phyloP scores from a whole-genome alignment of 176 grass and related monocot species.

The Tillandsia leiboldiana region DNA sequence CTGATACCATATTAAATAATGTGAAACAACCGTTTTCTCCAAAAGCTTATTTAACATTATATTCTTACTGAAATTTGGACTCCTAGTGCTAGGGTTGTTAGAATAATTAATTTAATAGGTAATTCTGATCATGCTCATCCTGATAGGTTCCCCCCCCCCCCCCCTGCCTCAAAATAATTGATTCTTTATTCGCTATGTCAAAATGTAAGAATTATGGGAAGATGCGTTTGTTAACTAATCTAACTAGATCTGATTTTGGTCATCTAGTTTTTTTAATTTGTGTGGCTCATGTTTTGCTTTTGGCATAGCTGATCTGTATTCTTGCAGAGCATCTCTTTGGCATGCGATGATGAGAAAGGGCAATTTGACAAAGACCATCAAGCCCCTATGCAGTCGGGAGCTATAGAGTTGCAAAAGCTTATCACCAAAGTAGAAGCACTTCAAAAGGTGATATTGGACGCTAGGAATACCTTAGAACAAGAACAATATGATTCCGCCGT shows the following conservation, averaged over 20 bases:
- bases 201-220: neutral
- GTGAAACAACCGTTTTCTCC: neutral
- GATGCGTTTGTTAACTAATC: slow-evolving; percentile 7
- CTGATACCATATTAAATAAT: too few relatives aligned
- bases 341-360: slow-evolving; percentile 8
- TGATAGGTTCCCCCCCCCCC: neutral
- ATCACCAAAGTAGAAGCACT: slow-evolving; percentile 65
- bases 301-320: neutral
- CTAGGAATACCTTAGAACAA: slow-evolving; percentile 32
- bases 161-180: neutral
- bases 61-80: neutral
- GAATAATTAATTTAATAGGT: neutral
- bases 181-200: neutral
- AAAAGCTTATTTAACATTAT: neutral
- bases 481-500: slow-evolving; percentile 28
- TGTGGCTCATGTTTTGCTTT: neutral
- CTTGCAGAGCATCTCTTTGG: slow-evolving; percentile 26
- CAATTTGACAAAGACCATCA: slow-evolving; percentile 1
- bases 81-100: neutral
- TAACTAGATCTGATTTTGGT: neutral
- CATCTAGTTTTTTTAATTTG: neutral
- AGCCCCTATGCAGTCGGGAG: slow-evolving; percentile 7
- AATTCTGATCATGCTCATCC: neutral
- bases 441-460: slow-evolving; percentile 26
- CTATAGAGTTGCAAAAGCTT: slow-evolving; percentile 36